A percentile compares a stretch with the other conserved stretches of the same genome.
Evolutionary conservation across 1,284 basidiomycete species (phyloP).

Genomic region (Fomitopsis schrenkii): DNA sequence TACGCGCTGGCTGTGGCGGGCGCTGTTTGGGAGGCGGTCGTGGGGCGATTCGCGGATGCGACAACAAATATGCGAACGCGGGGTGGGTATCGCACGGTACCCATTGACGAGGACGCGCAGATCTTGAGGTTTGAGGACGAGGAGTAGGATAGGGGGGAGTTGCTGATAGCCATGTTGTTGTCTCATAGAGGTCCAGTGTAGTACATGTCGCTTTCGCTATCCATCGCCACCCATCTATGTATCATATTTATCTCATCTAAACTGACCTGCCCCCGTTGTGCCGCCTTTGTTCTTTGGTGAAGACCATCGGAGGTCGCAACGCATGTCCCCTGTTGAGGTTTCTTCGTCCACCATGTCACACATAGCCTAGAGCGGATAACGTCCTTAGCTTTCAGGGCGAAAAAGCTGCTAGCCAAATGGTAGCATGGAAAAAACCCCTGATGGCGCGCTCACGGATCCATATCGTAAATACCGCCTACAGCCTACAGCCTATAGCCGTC

Average conservation of each 20-base stretch:
- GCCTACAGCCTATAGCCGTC: too few species aligned
- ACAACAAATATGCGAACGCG: constrained; percentile 42
- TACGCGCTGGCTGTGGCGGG: constrained; percentile 77
- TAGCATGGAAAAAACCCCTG: too few species aligned
- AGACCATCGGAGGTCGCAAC: neutral
- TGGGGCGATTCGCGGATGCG: constrained; percentile 41
- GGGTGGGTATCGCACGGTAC: constrained; percentile 76
- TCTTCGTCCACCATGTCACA: too few species aligned
- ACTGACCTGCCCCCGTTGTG: too few species aligned
- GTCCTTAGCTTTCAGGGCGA: too few species aligned
- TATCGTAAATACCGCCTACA: too few species aligned
- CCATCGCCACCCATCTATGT: neutral
- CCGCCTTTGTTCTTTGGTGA: neutral
- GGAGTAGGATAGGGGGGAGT: constrained; percentile 33
- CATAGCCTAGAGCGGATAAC: too few species aligned
- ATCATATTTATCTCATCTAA: neutral
- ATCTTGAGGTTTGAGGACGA: constrained; percentile 80
- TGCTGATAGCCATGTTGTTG: neutral
- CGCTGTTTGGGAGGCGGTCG: constrained; percentile 67
- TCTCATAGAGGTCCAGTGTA: neutral
- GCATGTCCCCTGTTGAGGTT: neutral
- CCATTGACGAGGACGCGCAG: constrained; percentile 88
- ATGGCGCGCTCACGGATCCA: too few species aligned
- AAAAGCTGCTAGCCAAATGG: too few species aligned
- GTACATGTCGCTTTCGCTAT: neutral